Evolutionary conservation across 192 early-diverging fungal genomes (phyloP).

Genomic region (Coemansia sp.): DNA sequence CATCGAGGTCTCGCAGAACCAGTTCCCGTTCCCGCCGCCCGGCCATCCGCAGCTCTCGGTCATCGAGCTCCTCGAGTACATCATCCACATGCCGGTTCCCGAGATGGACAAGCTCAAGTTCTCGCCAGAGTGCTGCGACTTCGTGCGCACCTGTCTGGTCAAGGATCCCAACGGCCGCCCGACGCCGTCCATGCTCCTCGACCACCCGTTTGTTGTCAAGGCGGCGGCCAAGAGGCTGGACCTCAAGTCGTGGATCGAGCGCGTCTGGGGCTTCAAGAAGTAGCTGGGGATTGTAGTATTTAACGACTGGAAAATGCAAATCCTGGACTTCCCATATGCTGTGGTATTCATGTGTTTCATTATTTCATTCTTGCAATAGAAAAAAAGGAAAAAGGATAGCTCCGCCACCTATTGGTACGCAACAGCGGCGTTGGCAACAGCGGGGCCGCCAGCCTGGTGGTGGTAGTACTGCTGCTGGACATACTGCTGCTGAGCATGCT

Average conservation of each 20-base stretch:
- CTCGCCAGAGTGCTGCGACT: conserved; percentile 48
- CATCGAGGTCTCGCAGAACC: conserved; percentile 90
- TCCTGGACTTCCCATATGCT: too few relatives aligned
- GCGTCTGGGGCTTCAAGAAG: conserved; percentile 62
- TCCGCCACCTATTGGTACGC: neutral
- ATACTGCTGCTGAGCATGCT: conserved; percentile 1
- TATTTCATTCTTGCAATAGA: neutral
- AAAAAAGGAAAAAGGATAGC: neutral
- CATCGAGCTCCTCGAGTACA: conserved; percentile 93
- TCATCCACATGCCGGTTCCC: conserved; percentile 87
- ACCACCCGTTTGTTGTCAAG: conserved; percentile 69
- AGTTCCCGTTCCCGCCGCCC: conserved; percentile 88
- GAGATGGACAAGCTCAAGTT: conserved; percentile 61
- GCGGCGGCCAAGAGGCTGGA: conserved; percentile 63
- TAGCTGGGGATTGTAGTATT: neutral
- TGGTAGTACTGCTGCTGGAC: too few relatives aligned
- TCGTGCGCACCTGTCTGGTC: conserved; percentile 61
- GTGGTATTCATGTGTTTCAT: conserved; percentile 10
- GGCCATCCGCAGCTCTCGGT: conserved; percentile 74
- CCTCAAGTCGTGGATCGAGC: conserved; percentile 69
- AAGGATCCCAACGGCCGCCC: conserved; percentile 73
- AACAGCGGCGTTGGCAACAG: too few relatives aligned
- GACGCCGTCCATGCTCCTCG: conserved; percentile 64
- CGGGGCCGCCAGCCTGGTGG: too few relatives aligned
- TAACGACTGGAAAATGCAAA: neutral